These are phyloP conservation scores for Diaporthe sp. DNA, from an alignment of 2,329 filamentous ascomycete species.

Conservation along the genomic window DNA sequence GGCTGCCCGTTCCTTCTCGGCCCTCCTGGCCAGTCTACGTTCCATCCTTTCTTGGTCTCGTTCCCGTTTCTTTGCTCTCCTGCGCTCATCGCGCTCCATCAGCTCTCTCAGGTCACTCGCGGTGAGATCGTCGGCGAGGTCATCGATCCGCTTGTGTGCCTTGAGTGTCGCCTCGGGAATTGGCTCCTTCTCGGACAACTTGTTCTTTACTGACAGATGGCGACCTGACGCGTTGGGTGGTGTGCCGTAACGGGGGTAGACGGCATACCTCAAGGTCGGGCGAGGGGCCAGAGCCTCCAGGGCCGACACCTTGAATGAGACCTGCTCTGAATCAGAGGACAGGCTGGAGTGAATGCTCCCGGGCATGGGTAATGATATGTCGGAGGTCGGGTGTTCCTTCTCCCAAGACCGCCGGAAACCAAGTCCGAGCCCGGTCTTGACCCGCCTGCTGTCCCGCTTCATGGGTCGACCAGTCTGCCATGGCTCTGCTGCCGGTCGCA, in stretches of 20 bases:
- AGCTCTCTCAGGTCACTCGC: slow-evolving; percentile 87
- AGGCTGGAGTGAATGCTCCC: slow-evolving; percentile 83
- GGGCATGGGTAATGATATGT: slow-evolving; percentile 80
- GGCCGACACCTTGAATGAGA: slow-evolving; percentile 84
- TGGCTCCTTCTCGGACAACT: slow-evolving; percentile 63
- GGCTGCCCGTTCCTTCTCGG: slow-evolving; percentile 75
- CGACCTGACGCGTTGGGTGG: slow-evolving; percentile 28
- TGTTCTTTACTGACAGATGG: slow-evolving; percentile 43
- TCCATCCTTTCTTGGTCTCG: slow-evolving; percentile 77
- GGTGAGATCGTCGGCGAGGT: slow-evolving; percentile 87
- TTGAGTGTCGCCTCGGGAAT: slow-evolving; percentile 73
- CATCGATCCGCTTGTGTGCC: slow-evolving; percentile 73
- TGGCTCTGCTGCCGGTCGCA: slow-evolving; percentile 72
- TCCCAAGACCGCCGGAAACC: slow-evolving; percentile 60
- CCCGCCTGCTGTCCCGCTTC: slow-evolving; percentile 76
- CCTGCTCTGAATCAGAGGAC: slow-evolving; percentile 80
- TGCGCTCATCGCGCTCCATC: slow-evolving; percentile 88
- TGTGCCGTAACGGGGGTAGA: slow-evolving; percentile 71
- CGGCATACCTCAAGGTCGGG: slow-evolving; percentile 83
- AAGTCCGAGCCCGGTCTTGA: slow-evolving; percentile 65
- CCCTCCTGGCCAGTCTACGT: slow-evolving; percentile 73
- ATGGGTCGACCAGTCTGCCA: slow-evolving; percentile 71
- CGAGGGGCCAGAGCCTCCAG: slow-evolving; percentile 87
- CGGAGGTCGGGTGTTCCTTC: slow-evolving; percentile 72
- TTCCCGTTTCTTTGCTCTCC: slow-evolving; percentile 80